phyloP scores from a whole-genome alignment of 2,329 filamentous ascomycete species.

The Didymella exigua region DNA sequence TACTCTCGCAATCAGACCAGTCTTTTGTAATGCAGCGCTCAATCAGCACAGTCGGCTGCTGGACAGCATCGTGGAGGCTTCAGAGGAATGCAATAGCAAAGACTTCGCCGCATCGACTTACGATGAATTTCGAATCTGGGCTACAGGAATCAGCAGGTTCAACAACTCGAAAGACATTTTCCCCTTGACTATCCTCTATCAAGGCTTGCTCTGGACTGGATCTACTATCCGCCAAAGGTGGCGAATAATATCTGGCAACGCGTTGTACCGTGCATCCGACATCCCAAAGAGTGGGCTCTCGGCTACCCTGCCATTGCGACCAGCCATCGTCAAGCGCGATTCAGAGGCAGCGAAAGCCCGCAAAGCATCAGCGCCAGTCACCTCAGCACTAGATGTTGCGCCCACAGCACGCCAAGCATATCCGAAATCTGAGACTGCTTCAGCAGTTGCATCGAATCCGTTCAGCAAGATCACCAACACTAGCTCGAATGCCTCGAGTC shows the following conservation, averaged over 20 bases:
- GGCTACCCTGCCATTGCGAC: slow-evolving; percentile 2
- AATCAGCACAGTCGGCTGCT: slow-evolving; percentile 35
- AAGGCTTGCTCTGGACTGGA: slow-evolving; percentile 39
- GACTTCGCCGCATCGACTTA: slow-evolving; percentile 30
- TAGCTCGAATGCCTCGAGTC: slow-evolving; percentile 19
- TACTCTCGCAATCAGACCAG: slow-evolving; percentile 25
- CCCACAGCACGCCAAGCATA: not conserved
- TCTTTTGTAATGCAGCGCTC: slow-evolving; percentile 42
- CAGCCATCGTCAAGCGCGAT: not conserved
- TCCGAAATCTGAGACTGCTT: slow-evolving; percentile 16
- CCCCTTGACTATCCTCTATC: slow-evolving; percentile 49
- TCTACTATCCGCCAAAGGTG: slow-evolving; percentile 39
- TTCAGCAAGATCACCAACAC: slow-evolving; percentile 27
- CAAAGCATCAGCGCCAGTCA: slow-evolving; percentile 14
- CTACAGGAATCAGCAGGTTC: slow-evolving; percentile 50
- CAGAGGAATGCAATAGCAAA: not conserved
- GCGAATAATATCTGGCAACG: slow-evolving; percentile 35
- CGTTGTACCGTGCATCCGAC: slow-evolving; percentile 26
- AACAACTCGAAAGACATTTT: slow-evolving; percentile 55
- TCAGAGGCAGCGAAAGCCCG: slow-evolving; percentile 5
- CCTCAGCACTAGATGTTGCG: slow-evolving; percentile 1
- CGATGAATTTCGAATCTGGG: slow-evolving; percentile 51
- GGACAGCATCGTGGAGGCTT: slow-evolving; percentile 29
- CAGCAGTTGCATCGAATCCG: slow-evolving; percentile 1
- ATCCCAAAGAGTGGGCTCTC: slow-evolving; percentile 18